Evolutionary conservation across 345 rosid species (phyloP), one percentile per base, ranked within the genome.

Genomic region (Raphanus raphanistrum): DNA sequence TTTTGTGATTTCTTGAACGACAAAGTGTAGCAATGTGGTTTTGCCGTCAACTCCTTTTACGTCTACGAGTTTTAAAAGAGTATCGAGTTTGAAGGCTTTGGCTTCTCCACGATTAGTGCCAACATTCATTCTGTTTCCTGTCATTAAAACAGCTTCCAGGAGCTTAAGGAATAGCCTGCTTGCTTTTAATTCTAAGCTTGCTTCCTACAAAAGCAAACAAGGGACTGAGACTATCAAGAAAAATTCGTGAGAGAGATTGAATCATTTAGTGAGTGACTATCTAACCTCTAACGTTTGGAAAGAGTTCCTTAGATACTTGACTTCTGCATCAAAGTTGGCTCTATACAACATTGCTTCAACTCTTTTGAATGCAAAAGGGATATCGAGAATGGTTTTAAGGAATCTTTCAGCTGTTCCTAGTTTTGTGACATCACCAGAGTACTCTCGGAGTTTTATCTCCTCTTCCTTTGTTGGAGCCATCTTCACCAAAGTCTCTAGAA

Each of bases 391-490:
- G 61, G 90, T 79, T 90, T 91, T 95, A 38, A 95, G 94, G 84
- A 95, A 95, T 69, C 90, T 73, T 78, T 95, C 99, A 33, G 99
- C 96, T 70, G 98, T 84, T 21, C 99, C 99, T 70, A 92, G 86
- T 83, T 91, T 95, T 12, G 84, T 83, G 71, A 82, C 60, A 57
- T 91, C 98, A 27, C 96, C 94, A 9, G 55, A 79, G 84, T 91
- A 91, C 28, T 90, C 97, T 80, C 90, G 83, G 27, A 92, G 99
- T 83, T 90, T 95, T 68, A 92, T 91, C 82, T 92, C 98, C 87
- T 95, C 99, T 83, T 92, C 97, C 81, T 90, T 95, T 3, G 99
- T 92, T 26, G 98, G 99, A 78, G 99, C 98, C 99, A 95, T 95
- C 79, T 92, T 95, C 57, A 91, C 97, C 69, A 92, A 84, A 50